phyloP scores from a whole-genome alignment of 164 flowering plant genomes.

The Kingdonia uniflora region DNA sequence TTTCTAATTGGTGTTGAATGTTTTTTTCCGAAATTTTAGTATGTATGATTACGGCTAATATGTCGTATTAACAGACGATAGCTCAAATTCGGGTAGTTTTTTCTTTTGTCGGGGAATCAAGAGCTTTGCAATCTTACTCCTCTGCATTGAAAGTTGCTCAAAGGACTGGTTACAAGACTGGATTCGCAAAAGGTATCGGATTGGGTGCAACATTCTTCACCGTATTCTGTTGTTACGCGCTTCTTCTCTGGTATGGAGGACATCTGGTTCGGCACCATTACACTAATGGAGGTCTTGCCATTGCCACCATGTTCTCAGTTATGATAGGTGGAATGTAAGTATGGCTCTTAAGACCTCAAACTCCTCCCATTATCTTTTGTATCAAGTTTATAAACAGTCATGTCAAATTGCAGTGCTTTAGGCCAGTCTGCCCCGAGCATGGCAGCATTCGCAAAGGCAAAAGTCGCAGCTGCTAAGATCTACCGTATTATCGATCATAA shows the following conservation, averaged over 20 bases:
- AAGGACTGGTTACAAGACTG: constrained; percentile 94
- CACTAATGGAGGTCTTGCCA: constrained; percentile 95
- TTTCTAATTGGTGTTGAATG: neutral
- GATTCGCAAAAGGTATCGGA: constrained; percentile 97
- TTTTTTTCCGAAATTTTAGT: neutral
- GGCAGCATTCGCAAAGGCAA: constrained; percentile 83
- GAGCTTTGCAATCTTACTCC: constrained; percentile 74
- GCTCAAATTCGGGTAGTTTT: constrained; percentile 95
- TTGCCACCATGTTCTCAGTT: constrained; percentile 96
- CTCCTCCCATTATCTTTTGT: neutral
- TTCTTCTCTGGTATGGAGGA: constrained; percentile 98
- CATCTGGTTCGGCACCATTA: constrained; percentile 88
- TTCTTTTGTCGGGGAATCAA: constrained; percentile 91
- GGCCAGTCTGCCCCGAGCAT: constrained; percentile 92
- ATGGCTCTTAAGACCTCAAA: neutral
- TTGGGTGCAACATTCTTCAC: constrained; percentile 95
- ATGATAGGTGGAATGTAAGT: constrained; percentile 99
- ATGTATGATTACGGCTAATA: neutral
- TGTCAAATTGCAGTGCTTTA: constrained; percentile 37
- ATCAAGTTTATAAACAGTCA: neutral
- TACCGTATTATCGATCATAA: constrained; percentile 69
- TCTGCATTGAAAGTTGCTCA: constrained; percentile 80
- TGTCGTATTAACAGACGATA: constrained; percentile 44
- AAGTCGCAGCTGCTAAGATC: constrained; percentile 85
- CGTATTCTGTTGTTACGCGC: constrained; percentile 99